Evolutionary conservation across 805 yeast genomes (phyloP), one percentile per base, ranked within the genome.

Genomic region (Spathaspora passalidarum): DNA sequence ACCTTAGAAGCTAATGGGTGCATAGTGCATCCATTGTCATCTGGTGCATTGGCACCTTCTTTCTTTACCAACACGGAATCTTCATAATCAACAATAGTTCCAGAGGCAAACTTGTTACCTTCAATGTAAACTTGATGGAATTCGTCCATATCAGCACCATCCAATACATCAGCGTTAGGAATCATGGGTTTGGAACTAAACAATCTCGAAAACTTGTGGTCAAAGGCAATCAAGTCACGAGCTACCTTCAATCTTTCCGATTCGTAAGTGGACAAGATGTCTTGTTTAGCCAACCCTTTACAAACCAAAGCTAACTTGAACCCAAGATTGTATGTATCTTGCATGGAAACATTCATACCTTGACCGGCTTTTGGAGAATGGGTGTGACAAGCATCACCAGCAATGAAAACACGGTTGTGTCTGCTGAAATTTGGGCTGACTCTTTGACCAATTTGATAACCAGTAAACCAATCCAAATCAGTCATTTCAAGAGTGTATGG

Each of bases 321-420:
- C 11, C 61, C 66, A 20, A 62, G 52, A 42, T 62, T 62, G 44
- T 41, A 62, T 16, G 64, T 61, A 47, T 62, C 66, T 37, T 41
- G 46, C 48, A 45, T 45, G 4, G 48, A 45, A 21, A 59, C 65
- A 65, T 92, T 92, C 48, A 92, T 76, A 23, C 99, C 99, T 66
- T 94, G 99, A 9, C 99, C 99, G 2, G 97, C 97, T 48, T 94
- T 73, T 2, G 99, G 99, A 62, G 94, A 97, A 1, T 96, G 88
- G 0, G 97, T 86, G 56, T 92, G 99, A 0, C 98, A 98, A 1
- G 99, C 98, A 66, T 92, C 99, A 25, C 99, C 99, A 8, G 92
- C 87, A 14, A 92, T 69, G 0, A 97, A 98, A 22, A 91, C 77
- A 52, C 98, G 48, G 44, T 56, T 54, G 40, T 47, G 32, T 13